phyloP scores from a whole-genome alignment of 768 basidiomycete species.

The Rhodotorula sphaerocarpa region DNA sequence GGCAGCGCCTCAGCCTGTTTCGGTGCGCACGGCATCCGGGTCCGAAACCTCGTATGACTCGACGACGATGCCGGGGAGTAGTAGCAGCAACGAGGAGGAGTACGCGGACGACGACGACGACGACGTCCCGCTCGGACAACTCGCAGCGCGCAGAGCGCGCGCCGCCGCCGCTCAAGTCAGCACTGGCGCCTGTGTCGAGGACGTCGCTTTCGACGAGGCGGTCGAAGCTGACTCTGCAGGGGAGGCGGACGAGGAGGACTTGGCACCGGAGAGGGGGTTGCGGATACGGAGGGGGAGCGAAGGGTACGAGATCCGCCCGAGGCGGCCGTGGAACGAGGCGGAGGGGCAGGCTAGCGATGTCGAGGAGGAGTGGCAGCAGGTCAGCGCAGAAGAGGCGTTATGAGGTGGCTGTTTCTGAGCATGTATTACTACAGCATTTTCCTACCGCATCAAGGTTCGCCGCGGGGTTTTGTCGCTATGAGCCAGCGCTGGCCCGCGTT shows the following conservation, averaged over 20 bases:
- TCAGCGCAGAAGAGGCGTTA: no score
- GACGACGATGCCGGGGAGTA: background rate
- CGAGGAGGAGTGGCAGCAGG: background rate
- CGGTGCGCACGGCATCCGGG: no score
- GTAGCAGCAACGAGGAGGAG: background rate
- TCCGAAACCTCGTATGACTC: background rate
- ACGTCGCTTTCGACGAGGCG: background rate
- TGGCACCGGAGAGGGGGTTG: constrained; percentile 15
- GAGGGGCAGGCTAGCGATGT: background rate
- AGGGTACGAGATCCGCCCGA: constrained; percentile 29
- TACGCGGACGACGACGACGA: constrained; percentile 6
- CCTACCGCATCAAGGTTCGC: no score
- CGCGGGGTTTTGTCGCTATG: no score
- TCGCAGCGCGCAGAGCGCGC: constrained; percentile 1
- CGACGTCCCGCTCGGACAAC: constrained; percentile 20
- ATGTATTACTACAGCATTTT: no score
- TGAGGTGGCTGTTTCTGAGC: no score
- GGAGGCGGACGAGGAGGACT: constrained; percentile 6
- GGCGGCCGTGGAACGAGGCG: background rate
- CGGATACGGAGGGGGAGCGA: constrained; percentile 28
- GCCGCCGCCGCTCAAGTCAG: background rate
- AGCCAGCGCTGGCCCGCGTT: no score
- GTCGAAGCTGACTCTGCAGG: constrained; percentile 8
- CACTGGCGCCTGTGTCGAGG: background rate
- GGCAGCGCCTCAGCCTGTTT: no score